Percentiles rank a stretch among this genome's conserved stretches.
Conservation (phyloP, 2,329 filamentous ascomycete genomes). For the Chaetomium strumarium region DNA sequence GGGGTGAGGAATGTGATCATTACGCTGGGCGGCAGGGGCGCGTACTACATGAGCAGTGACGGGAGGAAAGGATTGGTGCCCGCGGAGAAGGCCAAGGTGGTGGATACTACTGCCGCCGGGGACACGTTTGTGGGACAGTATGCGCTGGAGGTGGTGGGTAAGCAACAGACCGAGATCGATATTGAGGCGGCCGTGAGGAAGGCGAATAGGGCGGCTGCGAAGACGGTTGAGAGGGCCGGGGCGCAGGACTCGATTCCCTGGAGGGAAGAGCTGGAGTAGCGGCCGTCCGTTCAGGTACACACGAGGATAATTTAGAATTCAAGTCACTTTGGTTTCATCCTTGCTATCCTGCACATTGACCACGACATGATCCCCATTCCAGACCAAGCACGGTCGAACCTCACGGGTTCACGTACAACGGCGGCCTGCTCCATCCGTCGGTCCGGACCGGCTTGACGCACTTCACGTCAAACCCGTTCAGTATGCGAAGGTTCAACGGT, state of each 20-base stretch:
- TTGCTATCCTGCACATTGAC: background rate
- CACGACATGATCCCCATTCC: background rate
- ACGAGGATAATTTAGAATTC: background rate
- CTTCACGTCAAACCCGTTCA: slow-evolving; percentile 35
- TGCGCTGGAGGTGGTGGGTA: slow-evolving; percentile 61
- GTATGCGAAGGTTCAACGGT: slow-evolving; percentile 36
- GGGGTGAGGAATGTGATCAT: slow-evolving; percentile 76
- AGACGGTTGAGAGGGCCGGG: slow-evolving; percentile 59
- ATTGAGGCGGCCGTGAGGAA: slow-evolving; percentile 54
- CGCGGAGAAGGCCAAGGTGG: slow-evolving; percentile 66
- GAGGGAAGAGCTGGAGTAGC: slow-evolving; percentile 41
- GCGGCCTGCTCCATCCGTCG: slow-evolving; percentile 29
- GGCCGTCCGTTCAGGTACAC: background rate
- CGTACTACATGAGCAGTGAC: slow-evolving; percentile 52
- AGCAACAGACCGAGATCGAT: slow-evolving; percentile 36
- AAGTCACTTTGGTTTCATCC: background rate
- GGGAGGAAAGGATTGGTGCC: slow-evolving; percentile 44
- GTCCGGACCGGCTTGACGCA: slow-evolving; percentile 23
- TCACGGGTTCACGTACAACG: slow-evolving; percentile 39
- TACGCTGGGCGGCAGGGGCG: slow-evolving; percentile 77
- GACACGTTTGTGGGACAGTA: slow-evolving; percentile 93
- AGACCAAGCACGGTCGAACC: background rate
- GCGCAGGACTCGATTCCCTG: slow-evolving; percentile 64
- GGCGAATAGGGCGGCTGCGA: slow-evolving; percentile 57
- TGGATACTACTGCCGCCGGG: slow-evolving; percentile 90